Base-by-base conservation (phyloP, 108 stramenopile genomes). In the Conticribra weissflogii region DNA sequence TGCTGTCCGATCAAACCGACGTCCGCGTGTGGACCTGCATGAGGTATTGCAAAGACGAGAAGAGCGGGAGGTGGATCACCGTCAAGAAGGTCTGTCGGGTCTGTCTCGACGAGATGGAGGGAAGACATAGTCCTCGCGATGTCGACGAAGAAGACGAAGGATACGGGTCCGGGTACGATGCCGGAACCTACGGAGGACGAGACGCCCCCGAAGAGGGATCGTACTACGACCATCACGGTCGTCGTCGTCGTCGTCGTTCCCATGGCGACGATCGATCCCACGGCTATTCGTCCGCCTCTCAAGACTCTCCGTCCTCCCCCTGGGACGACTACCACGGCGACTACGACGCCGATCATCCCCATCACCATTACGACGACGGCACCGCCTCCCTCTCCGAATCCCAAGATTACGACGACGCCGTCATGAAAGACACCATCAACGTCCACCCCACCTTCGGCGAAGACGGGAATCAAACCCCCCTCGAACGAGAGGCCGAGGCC, bases 381-480 rank as follows among this genome's bases (percentile, higher is more conserved):
- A 62, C 60, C 19, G 4, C 17, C 7, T 63, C 71, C 54, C 29
- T 63, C 28, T 63, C 71, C 12, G 52, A 51, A 28, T 25, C 44
- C 21, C 27, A 61, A n/a, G 44, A 57, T 30, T 19, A 55, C 30
- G 46, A 48, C n/a, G 51, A 57, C 21, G 21, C 41, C 36, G 2
- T 29, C 21, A 45, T 29, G 36, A 31, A 15, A 3, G 51, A 25
- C 28, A 67, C 66, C 21, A 52, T 71, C 22, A 71, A 55, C 47
- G 33, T 74, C 0, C 57, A 74, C 57, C 50, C 50, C 19, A 51
- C 50, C 50, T 18, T 19, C 17, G 63, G 62, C 17, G 72, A 72
- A 17, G 62, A 65, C 34, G 72, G 63, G 17, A 74, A 74, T 65
- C 72, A 74, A 59, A 74, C 72, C 34, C 72, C 72, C 4, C 72